These are phyloP conservation scores for Silene latifolia DNA, from an alignment of 148 eudicot genomes.

Conservation along the genomic window DNA sequence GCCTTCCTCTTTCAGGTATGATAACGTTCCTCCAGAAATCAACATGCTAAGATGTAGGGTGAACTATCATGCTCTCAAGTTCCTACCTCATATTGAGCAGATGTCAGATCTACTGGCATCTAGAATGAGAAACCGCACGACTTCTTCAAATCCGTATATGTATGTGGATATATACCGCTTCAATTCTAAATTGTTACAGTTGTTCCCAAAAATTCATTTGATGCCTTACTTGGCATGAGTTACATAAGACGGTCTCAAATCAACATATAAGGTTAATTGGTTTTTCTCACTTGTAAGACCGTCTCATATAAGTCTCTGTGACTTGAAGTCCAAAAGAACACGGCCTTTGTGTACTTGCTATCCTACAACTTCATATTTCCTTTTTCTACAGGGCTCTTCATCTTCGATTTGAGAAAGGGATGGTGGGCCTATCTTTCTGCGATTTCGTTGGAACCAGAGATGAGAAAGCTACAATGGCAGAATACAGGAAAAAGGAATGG, in stretches of 20 bases:
- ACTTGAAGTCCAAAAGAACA: no score
- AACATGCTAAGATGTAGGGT: slow-evolving; percentile 92
- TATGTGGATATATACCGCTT: slow-evolving; percentile 26
- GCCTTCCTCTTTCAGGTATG: slow-evolving; percentile 55
- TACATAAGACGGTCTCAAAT: no score
- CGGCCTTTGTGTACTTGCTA: background rate
- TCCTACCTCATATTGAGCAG: slow-evolving; percentile 93
- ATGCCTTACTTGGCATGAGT: background rate
- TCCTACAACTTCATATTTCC: slow-evolving; percentile 1
- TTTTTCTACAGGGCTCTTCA: slow-evolving; percentile 86
- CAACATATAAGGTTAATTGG: no score
- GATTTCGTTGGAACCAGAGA: slow-evolving; percentile 95
- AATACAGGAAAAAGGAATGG: slow-evolving; percentile 95
- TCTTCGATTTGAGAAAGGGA: slow-evolving; percentile 97
- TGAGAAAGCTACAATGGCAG: slow-evolving; percentile 86
- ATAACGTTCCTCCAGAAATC: slow-evolving; percentile 93
- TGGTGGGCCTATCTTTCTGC: slow-evolving; percentile 98
- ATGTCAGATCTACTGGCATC: slow-evolving; percentile 87
- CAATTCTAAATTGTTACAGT: background rate
- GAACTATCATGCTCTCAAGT: slow-evolving; percentile 92
- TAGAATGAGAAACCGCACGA: slow-evolving; percentile 96
- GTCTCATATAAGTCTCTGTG: no score
- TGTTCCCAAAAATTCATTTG: background rate
- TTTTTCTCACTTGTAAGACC: no score
- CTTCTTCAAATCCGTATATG: slow-evolving; percentile 86